phyloP scores from a whole-genome alignment of 2,329 filamentous ascomycete genomes.

The Thermoascus crustaceus region DNA sequence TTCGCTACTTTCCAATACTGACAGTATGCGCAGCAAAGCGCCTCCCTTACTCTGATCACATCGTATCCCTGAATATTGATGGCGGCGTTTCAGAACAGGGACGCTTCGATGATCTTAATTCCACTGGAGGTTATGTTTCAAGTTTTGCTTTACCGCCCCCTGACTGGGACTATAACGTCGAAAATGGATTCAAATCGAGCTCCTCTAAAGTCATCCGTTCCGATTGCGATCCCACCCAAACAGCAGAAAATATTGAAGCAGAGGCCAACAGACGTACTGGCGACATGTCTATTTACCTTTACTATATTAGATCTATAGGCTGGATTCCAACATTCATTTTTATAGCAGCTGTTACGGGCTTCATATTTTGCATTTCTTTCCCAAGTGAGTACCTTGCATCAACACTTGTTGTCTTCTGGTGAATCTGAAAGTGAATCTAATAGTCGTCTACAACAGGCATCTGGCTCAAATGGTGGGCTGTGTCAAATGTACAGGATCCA shows the following conservation, averaged over 20 bases:
- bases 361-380: conserved; percentile 35
- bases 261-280: conserved; percentile 27
- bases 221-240: conserved; percentile 6
- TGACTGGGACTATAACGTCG: conserved; percentile 23
- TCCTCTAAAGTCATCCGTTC: conserved; percentile 6
- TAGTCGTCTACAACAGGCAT: conserved; percentile 18
- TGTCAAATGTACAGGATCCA: conserved; percentile 27
- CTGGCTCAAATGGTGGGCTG: conserved; percentile 37
- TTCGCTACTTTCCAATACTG: not conserved
- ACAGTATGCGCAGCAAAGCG: conserved; percentile 23
- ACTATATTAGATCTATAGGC: conserved; percentile 32
- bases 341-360: conserved; percentile 28
- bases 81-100: conserved; percentile 37
- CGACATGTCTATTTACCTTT: conserved; percentile 37
- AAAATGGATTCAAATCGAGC: conserved; percentile 8
- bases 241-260: conserved; percentile 14
- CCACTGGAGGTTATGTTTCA: conserved; percentile 33
- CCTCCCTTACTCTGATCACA: conserved; percentile 35
- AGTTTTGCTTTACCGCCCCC: conserved; percentile 28
- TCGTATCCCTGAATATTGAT: conserved; percentile 31
- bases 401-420: not conserved
- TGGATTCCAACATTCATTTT: conserved; percentile 28
- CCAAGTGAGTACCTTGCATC: conserved; percentile 20
- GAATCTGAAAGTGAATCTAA: conserved; percentile 1
- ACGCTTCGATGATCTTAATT: conserved; percentile 28